These are phyloP conservation scores for Myxozyma nipponensis DNA, from an alignment of 805 yeast species.

Conservation along the genomic window DNA sequence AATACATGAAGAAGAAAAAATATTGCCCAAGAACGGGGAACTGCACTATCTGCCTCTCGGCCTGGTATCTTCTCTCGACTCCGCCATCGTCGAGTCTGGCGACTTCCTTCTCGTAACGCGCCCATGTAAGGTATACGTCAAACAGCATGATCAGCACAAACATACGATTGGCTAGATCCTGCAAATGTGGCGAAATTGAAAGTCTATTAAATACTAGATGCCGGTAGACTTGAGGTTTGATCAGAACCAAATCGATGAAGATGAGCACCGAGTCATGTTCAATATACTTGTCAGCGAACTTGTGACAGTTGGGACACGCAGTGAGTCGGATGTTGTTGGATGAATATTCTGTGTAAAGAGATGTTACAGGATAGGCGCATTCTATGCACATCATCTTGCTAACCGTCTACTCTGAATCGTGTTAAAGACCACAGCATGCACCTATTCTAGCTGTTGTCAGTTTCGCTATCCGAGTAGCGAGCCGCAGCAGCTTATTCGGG, in stretches of 20 bases:
- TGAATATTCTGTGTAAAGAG: constrained; percentile 68
- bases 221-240: constrained; percentile 75
- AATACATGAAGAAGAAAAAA: constrained; percentile 37
- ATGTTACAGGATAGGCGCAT: constrained; percentile 63
- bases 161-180: constrained; percentile 42
- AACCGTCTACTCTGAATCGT: background rate
- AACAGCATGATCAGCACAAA: constrained; percentile 65
- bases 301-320: constrained; percentile 65
- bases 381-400: constrained; percentile 79
- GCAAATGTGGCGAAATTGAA: constrained; percentile 24
- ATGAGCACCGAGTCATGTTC: constrained; percentile 83
- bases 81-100: constrained; percentile 24
- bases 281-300: constrained; percentile 82
- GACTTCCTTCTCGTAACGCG: constrained; percentile 67
- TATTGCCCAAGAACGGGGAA: constrained; percentile 40
- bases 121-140: constrained; percentile 91
- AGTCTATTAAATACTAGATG: constrained; percentile 78
- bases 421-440: too few relatives aligned
- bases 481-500: too few relatives aligned
- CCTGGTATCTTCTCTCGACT: background rate
- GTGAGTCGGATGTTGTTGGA: constrained; percentile 76
- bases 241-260: constrained; percentile 73
- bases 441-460: too few relatives aligned
- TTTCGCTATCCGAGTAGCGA: too few relatives aligned
- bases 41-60: constrained; percentile 25